These are phyloP conservation scores for Myxozyma mucilagina DNA, from an alignment of 805 yeast species.

Conservation along the genomic window DNA sequence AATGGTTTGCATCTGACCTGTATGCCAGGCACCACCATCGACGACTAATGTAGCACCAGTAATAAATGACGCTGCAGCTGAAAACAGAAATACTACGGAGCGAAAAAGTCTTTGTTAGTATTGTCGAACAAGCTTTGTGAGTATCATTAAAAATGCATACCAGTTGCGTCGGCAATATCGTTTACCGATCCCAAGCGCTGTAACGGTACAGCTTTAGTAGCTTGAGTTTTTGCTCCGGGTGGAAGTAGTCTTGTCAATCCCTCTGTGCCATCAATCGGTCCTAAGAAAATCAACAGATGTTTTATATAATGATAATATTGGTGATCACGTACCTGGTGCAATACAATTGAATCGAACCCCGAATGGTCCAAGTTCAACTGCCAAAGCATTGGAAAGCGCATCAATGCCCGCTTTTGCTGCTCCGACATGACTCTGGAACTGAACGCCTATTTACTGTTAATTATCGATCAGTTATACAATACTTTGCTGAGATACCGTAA, in stretches of 20 bases:
- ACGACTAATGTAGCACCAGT: slow-evolving; percentile 79
- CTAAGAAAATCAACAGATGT: not conserved
- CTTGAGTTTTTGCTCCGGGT: slow-evolving; percentile 44
- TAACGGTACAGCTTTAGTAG: slow-evolving; percentile 55
- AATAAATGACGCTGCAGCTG: slow-evolving; percentile 76
- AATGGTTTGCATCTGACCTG: slow-evolving; percentile 10
- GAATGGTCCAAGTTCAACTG: slow-evolving; percentile 88
- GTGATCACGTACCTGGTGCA: slow-evolving; percentile 69
- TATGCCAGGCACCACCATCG: slow-evolving; percentile 80
- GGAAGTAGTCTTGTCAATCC: slow-evolving; percentile 68
- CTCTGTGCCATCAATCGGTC: slow-evolving; percentile 78
- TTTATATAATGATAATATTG: not conserved
- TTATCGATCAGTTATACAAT: not conserved
- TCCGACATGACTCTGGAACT: slow-evolving; percentile 85
- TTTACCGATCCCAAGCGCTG: slow-evolving; percentile 56
- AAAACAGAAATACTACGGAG: slow-evolving; percentile 61
- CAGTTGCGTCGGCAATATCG: slow-evolving; percentile 85
- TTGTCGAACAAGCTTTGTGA: not conserved
- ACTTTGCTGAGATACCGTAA: slow-evolving; percentile 51
- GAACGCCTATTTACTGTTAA: slow-evolving; percentile 45
- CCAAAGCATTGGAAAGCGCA: slow-evolving; percentile 77
- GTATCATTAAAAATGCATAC: not conserved
- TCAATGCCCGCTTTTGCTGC: slow-evolving; percentile 97
- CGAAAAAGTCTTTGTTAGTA: not conserved
- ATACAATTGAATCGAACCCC: slow-evolving; percentile 82